phyloP scores from a whole-genome alignment of 768 basidiomycete genomes.

The Kwoniella pini region DNA sequence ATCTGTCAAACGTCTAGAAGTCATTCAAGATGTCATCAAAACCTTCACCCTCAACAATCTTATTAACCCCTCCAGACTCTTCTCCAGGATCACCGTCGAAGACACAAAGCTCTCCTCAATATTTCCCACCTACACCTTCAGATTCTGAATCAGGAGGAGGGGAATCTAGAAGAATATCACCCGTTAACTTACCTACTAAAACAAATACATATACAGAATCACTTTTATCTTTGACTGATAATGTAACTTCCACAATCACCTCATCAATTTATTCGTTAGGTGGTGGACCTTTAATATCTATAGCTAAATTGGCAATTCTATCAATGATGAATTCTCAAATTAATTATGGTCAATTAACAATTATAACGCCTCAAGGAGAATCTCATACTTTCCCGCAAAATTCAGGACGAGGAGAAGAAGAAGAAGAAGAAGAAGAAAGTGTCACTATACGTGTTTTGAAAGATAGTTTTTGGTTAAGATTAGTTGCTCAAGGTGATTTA shows the following conservation, averaged over 20 bases:
- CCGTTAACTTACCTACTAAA: not conserved
- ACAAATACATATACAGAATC: slow-evolving; percentile 18
- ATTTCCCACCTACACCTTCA: not conserved
- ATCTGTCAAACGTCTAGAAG: no score
- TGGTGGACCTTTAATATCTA: slow-evolving; percentile 25
- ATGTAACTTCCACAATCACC: slow-evolving; percentile 16
- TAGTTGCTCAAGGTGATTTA: slow-evolving; percentile 63
- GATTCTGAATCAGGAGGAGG: no score
- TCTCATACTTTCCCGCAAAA: slow-evolving; percentile 30
- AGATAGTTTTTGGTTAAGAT: slow-evolving; percentile 53
- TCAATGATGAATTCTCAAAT: slow-evolving; percentile 40
- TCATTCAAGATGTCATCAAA: not conserved
- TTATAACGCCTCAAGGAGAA: slow-evolving; percentile 31
- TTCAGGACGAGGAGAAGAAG: not conserved
- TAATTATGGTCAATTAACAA: slow-evolving; percentile 31
- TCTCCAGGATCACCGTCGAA: slow-evolving; percentile 19
- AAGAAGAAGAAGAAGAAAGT: not conserved
- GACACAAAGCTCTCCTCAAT: not conserved
- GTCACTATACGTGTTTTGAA: slow-evolving; percentile 32
- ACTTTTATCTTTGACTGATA: slow-evolving; percentile 29
- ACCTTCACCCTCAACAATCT: not conserved
- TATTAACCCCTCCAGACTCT: slow-evolving; percentile 25
- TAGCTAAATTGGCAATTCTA: slow-evolving; percentile 33
- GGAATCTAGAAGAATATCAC: not conserved
- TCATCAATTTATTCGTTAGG: slow-evolving; percentile 24